Conservation (phyloP, 768 basidiomycete species). For the Suillus subaureus region DNA sequence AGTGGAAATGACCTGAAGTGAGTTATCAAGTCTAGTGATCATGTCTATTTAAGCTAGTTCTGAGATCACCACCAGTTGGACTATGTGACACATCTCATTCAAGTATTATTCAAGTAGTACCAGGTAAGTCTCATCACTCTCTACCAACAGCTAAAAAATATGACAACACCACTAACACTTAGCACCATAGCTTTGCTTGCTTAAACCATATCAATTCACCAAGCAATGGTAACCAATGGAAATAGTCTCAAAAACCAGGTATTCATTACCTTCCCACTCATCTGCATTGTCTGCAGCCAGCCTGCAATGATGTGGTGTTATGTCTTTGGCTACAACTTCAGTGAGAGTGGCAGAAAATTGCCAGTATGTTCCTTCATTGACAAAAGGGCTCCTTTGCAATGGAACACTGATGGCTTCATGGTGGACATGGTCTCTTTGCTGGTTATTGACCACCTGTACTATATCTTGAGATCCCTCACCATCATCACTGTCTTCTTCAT, state of each 20-base stretch:
- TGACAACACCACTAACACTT: constrained; percentile 9
- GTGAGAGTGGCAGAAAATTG: constrained; percentile 9
- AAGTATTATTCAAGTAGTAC: too few relatives aligned
- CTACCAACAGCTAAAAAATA: neutral
- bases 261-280: constrained; percentile 20
- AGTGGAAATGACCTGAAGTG: neutral
- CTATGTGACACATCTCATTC: too few relatives aligned
- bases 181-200: constrained; percentile 17
- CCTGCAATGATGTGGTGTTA: constrained; percentile 17
- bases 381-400: constrained; percentile 13
- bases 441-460: neutral
- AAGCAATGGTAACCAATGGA: constrained; percentile 3
- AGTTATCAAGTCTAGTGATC: neutral
- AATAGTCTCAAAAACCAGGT: constrained; percentile 18
- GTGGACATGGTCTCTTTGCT: constrained; percentile 6
- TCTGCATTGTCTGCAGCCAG: constrained; percentile 8
- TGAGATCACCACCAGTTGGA: constrained; percentile 18
- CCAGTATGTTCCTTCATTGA: neutral
- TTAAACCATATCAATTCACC: constrained; percentile 14
- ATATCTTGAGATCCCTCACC: neutral
- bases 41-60: neutral
- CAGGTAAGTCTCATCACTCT: neutral
- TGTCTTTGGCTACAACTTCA: neutral
- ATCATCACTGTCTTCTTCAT: constrained; percentile 6
- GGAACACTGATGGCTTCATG: constrained; percentile 10